Evolutionary conservation across 2,329 filamentous ascomycete species (phyloP).

Genomic region (Fusarium kyushuense): DNA sequence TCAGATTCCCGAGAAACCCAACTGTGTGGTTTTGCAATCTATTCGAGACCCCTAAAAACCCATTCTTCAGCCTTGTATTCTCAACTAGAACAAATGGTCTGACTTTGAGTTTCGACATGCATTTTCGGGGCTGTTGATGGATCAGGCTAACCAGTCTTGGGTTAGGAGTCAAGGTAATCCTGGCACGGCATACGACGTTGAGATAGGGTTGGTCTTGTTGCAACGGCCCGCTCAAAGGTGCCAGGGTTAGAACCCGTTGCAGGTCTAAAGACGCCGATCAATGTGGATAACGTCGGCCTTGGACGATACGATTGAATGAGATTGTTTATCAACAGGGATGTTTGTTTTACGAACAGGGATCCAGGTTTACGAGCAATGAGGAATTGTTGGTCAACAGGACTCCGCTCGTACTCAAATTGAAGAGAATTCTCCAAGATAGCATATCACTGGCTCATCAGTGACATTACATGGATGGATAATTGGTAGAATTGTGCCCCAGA

Average conservation of each 20-base stretch:
- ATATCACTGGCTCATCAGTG: neutral
- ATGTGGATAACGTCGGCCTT: neutral
- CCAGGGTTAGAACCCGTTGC: neutral
- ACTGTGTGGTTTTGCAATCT: neutral
- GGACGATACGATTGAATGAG: neutral
- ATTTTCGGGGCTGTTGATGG: neutral
- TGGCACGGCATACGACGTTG: neutral
- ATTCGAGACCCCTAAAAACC: neutral
- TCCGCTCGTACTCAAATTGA: too few species aligned
- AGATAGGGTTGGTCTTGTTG: slow-evolving; percentile 9
- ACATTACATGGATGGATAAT: neutral
- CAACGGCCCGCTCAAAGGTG: slow-evolving; percentile 4
- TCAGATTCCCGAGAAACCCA: neutral
- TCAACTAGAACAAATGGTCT: neutral
- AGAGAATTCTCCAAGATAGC: too few species aligned
- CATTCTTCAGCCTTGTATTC: neutral
- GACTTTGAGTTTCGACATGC: slow-evolving; percentile 1
- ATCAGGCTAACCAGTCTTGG: neutral
- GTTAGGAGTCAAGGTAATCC: neutral
- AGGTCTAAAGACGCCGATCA: slow-evolving; percentile 5
- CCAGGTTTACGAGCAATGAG: neutral
- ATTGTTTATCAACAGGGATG: neutral
- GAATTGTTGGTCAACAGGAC: neutral
- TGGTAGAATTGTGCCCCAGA: neutral
- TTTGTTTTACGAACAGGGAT: neutral